phyloP scores from a whole-genome alignment of 257 asterid species.

The Petrea volubilis region DNA sequence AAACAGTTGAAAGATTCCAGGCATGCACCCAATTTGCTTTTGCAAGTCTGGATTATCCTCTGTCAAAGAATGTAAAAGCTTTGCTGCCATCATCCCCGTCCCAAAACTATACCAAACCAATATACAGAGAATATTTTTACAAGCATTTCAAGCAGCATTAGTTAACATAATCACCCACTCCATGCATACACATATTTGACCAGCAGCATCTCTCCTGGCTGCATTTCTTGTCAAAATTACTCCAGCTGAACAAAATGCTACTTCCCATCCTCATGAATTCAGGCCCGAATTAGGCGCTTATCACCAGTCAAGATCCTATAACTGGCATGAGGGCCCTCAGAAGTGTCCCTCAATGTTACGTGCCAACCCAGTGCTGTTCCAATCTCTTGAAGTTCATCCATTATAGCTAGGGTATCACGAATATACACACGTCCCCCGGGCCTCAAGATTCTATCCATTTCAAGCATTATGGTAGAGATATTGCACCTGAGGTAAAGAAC shows the following conservation, averaged over 20 bases:
- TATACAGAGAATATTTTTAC: neutral
- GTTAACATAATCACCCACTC: constrained; percentile 14
- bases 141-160: constrained; percentile 20
- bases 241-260: too few relatives aligned
- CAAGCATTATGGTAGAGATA: constrained; percentile 77
- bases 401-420: constrained; percentile 60
- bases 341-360: constrained; percentile 67
- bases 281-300: constrained; percentile 46
- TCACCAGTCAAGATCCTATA: constrained; percentile 68
- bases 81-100: constrained; percentile 71
- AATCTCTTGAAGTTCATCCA: constrained; percentile 73
- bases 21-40: constrained; percentile 94
- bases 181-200: neutral
- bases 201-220: neutral
- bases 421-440: constrained; percentile 83
- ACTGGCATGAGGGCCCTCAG: constrained; percentile 91
- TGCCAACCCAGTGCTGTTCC: constrained; percentile 86
- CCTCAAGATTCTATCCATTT: constrained; percentile 88
- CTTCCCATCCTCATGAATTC: neutral
- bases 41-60: constrained; percentile 84
- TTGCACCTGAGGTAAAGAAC: constrained; percentile 60
- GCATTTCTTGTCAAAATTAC: constrained; percentile 24
- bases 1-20: constrained; percentile 80
- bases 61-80: constrained; percentile 73
- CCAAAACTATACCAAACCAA: neutral